Conservation (phyloP, 768 basidiomycete species). For the Lactarius hatsudake region DNA sequence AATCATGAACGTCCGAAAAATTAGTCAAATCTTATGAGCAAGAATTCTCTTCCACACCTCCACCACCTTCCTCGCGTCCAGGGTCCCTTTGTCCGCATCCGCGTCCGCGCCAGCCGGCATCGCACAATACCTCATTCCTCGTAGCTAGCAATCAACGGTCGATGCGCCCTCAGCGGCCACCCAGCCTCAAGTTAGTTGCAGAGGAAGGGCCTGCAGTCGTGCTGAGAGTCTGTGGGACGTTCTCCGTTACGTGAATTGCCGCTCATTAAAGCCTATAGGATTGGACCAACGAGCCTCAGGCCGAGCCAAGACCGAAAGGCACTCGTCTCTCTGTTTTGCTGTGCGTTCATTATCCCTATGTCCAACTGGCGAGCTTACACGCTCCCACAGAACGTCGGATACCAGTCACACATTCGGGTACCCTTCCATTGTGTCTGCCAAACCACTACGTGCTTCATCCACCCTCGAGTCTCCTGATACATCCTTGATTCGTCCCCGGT, state of each 20-base stretch:
- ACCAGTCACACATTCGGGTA: neutral
- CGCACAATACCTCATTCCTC: neutral
- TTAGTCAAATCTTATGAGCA: constrained; percentile 21
- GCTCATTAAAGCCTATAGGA: constrained; percentile 9
- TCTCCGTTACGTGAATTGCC: neutral
- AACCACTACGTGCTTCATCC: neutral
- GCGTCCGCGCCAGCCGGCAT: neutral
- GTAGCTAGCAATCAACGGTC: neutral
- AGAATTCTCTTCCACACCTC: neutral
- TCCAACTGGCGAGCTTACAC: neutral
- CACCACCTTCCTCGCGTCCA: neutral
- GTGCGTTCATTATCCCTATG: constrained; percentile 1
- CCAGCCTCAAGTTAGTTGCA: constrained; percentile 10
- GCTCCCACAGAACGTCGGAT: constrained; percentile 10
- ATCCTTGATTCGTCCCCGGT: neutral
- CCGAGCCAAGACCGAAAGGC: neutral
- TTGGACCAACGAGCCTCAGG: constrained; percentile 10
- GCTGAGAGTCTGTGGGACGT: constrained; percentile 11
- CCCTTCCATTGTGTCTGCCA: constrained; percentile 6
- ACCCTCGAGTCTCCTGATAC: neutral
- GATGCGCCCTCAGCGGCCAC: constrained; percentile 7
- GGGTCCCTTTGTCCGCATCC: neutral
- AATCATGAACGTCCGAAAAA: constrained; percentile 20
- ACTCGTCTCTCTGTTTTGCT: constrained; percentile 10
- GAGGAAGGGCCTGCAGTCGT: constrained; percentile 12